These are phyloP conservation scores for Moesziomyces globuligerus DNA, from an alignment of 1,284 basidiomycete species.

Conservation along the genomic window DNA sequence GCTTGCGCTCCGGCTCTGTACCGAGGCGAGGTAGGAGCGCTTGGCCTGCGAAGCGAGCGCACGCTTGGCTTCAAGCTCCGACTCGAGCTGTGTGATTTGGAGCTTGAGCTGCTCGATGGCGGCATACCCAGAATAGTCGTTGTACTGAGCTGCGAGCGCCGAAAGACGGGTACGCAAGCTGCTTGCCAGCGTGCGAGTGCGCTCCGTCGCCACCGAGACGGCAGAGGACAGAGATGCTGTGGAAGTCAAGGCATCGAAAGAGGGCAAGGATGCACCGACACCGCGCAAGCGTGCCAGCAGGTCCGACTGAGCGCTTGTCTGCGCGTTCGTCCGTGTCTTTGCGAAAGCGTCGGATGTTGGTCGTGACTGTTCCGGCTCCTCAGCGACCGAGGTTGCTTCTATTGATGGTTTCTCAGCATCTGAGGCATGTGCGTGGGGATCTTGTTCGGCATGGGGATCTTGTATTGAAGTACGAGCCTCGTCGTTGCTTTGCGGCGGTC, in stretches of 20 bases:
- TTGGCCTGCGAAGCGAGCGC: constrained; percentile 23
- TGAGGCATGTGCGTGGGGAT: neutral
- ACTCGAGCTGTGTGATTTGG: constrained; percentile 33
- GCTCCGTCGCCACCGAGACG: constrained; percentile 2
- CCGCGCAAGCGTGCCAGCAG: constrained; percentile 11
- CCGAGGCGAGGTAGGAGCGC: constrained; percentile 46
- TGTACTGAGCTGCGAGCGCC: constrained; percentile 49
- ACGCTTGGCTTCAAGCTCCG: constrained; percentile 15
- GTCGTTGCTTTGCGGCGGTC: neutral
- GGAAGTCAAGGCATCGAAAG: constrained; percentile 23
- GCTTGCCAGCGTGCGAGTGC: constrained; percentile 4
- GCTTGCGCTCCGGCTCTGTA: constrained; percentile 38
- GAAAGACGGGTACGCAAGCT: constrained; percentile 20
- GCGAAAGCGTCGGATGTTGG: neutral
- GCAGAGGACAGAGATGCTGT: constrained; percentile 6
- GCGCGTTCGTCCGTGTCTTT: neutral
- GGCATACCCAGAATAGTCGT: constrained; percentile 55
- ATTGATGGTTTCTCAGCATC: neutral
- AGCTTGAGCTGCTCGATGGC: constrained; percentile 51
- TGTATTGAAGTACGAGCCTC: no score
- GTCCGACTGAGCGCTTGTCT: neutral
- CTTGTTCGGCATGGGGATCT: neutral
- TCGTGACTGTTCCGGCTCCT: neutral
- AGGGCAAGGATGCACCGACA: constrained; percentile 8
- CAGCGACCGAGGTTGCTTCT: neutral